Percentiles rank a stretch among this genome's conserved stretches.
These are phyloP conservation scores for Sporothrix schenckii DNA, from an alignment of 2,329 filamentous ascomycete genomes.

Conservation along the genomic window DNA sequence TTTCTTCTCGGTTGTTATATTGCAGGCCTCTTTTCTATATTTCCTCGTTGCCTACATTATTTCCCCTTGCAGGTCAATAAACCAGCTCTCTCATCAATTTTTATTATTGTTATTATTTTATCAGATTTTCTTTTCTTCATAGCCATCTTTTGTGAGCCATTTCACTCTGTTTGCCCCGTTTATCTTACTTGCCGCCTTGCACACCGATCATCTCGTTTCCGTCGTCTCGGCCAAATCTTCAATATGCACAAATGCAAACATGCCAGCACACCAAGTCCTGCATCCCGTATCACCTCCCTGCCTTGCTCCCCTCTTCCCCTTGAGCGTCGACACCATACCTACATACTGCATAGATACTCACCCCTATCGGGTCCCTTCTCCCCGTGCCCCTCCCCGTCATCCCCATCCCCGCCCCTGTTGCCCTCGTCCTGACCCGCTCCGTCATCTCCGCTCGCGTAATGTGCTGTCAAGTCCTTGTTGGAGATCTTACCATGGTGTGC, in stretches of 20 bases:
- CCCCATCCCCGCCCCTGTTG: neutral
- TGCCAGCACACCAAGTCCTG: slow-evolving; percentile 14
- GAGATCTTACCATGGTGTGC: slow-evolving; percentile 19
- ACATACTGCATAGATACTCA: neutral
- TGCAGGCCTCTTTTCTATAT: no score
- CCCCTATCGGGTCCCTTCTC: slow-evolving; percentile 14
- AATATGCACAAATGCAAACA: slow-evolving; percentile 11
- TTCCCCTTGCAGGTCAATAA: no score
- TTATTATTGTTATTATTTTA: no score
- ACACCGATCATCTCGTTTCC: slow-evolving; percentile 19
- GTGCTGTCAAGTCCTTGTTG: slow-evolving; percentile 16
- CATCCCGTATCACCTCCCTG: slow-evolving; percentile 2
- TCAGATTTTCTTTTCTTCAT: neutral
- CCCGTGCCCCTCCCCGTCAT: slow-evolving; percentile 7
- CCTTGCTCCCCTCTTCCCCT: neutral
- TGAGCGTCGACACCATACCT: neutral
- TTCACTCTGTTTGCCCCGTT: neutral
- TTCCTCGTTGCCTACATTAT: no score
- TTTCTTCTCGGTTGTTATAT: no score
- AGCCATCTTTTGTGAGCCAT: no score
- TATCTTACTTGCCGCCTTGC: neutral
- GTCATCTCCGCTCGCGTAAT: slow-evolving; percentile 23
- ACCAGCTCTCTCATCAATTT: no score
- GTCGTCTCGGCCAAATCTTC: neutral
- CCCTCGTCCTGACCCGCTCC: neutral